phyloP scores from a whole-genome alignment of 495 filamentous ascomycete genomes.

The Daldinia loculata region DNA sequence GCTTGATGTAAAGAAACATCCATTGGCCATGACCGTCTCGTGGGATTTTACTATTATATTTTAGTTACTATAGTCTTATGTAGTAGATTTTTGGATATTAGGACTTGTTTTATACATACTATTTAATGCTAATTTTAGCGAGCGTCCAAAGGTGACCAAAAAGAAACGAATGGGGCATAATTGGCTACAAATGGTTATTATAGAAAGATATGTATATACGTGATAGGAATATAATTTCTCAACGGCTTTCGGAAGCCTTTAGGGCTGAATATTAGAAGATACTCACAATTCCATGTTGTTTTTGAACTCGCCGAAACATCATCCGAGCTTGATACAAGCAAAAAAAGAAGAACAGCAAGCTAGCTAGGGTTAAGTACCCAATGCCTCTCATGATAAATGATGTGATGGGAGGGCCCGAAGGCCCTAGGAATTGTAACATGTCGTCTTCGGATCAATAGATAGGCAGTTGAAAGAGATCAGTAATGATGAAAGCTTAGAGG shows the following conservation, averaged over 20 bases:
- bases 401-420: slow-evolving; percentile 7
- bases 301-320: slow-evolving; percentile 40
- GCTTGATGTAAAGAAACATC: slow-evolving; percentile 29
- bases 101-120: neutral
- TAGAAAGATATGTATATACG: neutral
- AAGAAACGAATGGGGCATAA: slow-evolving; percentile 52
- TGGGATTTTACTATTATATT: slow-evolving; percentile 24
- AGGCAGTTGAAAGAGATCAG: neutral
- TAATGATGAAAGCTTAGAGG: neutral
- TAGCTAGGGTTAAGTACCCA: slow-evolving; percentile 19
- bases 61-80: neutral
- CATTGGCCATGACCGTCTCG: slow-evolving; percentile 36
- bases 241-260: neutral
- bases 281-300: slow-evolving; percentile 44
- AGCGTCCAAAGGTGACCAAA: slow-evolving; percentile 49
- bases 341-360: slow-evolving; percentile 39
- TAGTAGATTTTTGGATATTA: neutral
- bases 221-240: neutral
- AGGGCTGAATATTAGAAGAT: neutral
- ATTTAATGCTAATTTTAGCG: slow-evolving; percentile 36
- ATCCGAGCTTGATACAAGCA: slow-evolving; percentile 41
- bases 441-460: neutral
- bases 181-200: slow-evolving; percentile 37
- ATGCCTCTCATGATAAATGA: slow-evolving; percentile 13
- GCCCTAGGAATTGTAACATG: slow-evolving; percentile 18